Conservation (phyloP, 176 grass and related monocot genomes). For the Aegilops longissima region DNA sequence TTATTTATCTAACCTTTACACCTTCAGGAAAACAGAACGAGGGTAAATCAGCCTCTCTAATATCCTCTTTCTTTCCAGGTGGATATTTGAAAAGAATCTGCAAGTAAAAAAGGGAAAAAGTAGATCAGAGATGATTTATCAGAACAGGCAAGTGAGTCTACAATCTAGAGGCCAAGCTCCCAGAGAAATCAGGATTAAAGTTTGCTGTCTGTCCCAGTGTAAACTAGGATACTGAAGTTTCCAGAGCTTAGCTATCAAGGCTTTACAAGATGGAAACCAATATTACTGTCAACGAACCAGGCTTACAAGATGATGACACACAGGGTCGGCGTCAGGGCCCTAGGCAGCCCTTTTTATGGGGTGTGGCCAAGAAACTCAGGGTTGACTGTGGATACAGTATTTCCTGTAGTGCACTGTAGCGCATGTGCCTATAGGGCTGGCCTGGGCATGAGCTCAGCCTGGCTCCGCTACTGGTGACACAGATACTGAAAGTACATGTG, state of each 20-base stretch:
- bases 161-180: constrained; percentile 2
- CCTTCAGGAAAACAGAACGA: constrained; percentile 97
- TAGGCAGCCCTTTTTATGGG: too few species aligned
- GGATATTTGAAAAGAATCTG: constrained; percentile 99
- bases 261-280: background rate
- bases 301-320: constrained; percentile 11
- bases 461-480: background rate
- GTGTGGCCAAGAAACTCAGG: too few species aligned
- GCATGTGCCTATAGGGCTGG: too few species aligned
- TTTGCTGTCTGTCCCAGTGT: background rate
- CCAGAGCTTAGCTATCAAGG: background rate
- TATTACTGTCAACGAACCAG: background rate
- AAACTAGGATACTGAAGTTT: background rate
- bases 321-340: too few species aligned
- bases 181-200: constrained; percentile 23
- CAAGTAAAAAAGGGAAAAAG: constrained; percentile 8
- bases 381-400: too few species aligned
- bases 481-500: background rate
- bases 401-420: too few species aligned
- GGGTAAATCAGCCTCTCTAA: constrained; percentile 80
- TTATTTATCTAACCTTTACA: constrained; percentile 72
- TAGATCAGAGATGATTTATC: constrained; percentile 6
- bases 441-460: too few species aligned
- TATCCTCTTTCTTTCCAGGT: constrained; percentile 72
- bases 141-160: constrained; percentile 12